Evolutionary conservation across 192 early-diverging fungal species (phyloP).

Genomic region (Obelidium mucronatum): DNA sequence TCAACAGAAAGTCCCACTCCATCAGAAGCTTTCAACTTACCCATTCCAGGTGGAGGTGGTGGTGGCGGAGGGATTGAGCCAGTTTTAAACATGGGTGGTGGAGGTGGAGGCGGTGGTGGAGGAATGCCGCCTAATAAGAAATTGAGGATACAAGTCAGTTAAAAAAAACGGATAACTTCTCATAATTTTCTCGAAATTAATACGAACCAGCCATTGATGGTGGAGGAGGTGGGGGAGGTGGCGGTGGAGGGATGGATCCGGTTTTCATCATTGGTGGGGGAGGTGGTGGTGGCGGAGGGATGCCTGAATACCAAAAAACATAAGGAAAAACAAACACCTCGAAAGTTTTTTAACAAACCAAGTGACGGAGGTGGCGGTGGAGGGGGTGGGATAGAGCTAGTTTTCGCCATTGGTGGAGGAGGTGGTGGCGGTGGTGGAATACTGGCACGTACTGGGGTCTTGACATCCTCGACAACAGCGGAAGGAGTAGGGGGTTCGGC

Average conservation of each 20-base stretch:
- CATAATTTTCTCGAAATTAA: background rate
- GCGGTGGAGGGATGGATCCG: conserved; percentile 18
- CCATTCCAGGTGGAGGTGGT: too few species aligned
- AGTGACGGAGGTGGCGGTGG: conserved; percentile 31
- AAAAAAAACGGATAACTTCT: background rate
- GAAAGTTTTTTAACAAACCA: too few species aligned
- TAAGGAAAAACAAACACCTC: background rate
- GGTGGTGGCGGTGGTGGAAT: conserved; percentile 40
- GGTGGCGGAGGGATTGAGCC: conserved; percentile 24
- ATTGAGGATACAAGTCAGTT: background rate
- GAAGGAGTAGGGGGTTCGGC: conserved; percentile 22
- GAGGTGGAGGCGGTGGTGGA: conserved; percentile 37
- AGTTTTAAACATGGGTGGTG: conserved; percentile 26
- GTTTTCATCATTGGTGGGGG: background rate
- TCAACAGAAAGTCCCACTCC: conserved; percentile 1
- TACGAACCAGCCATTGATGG: conserved; percentile 1
- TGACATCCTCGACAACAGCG: background rate
- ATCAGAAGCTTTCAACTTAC: too few species aligned
- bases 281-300: conserved; percentile 15
- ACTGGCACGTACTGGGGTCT: background rate
- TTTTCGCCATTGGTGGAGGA: conserved; percentile 3
- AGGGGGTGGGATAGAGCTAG: conserved; percentile 8
- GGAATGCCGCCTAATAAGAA: background rate
- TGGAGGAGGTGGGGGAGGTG: conserved; percentile 18
- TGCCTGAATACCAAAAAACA: background rate